phyloP scores from a whole-genome alignment of 345 rosid species.

The Syzygium aromaticum region DNA sequence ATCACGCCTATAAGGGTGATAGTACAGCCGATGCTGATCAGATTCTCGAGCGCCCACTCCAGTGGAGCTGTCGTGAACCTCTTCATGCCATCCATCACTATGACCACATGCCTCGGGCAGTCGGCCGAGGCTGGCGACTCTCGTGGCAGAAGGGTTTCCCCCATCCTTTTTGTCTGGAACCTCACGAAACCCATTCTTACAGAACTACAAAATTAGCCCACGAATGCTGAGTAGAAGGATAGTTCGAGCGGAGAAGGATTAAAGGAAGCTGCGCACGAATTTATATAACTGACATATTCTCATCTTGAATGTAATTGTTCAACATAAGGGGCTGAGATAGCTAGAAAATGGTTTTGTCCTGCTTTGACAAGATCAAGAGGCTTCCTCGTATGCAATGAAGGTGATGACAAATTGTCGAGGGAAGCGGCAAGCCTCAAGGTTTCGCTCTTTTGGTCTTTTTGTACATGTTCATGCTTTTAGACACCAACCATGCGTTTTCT shows the following conservation, averaged over 20 bases:
- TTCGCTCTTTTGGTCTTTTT: background rate
- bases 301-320: background rate
- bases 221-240: background rate
- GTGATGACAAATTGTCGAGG: background rate
- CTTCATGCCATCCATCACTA: slow-evolving; percentile 43
- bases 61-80: slow-evolving; percentile 31
- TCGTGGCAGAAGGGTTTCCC: background rate
- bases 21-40: slow-evolving; percentile 12
- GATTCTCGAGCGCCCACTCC: slow-evolving; percentile 38
- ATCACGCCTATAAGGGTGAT: slow-evolving; percentile 41
- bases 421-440: background rate
- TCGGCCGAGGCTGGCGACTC: slow-evolving; percentile 13
- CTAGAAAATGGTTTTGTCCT: background rate
- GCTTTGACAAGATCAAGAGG: background rate
- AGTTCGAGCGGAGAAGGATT: background rate
- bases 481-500: background rate
- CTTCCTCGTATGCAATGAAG: background rate
- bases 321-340: background rate
- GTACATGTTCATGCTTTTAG: background rate
- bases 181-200: background rate
- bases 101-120: slow-evolving; percentile 18
- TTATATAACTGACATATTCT: background rate
- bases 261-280: background rate
- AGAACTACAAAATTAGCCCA: background rate
- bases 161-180: background rate